Evolutionary conservation across 108 stramenopile species (phyloP), one percentile per base, ranked within the genome.

Genomic region (Fistulifera pelliculosa): DNA sequence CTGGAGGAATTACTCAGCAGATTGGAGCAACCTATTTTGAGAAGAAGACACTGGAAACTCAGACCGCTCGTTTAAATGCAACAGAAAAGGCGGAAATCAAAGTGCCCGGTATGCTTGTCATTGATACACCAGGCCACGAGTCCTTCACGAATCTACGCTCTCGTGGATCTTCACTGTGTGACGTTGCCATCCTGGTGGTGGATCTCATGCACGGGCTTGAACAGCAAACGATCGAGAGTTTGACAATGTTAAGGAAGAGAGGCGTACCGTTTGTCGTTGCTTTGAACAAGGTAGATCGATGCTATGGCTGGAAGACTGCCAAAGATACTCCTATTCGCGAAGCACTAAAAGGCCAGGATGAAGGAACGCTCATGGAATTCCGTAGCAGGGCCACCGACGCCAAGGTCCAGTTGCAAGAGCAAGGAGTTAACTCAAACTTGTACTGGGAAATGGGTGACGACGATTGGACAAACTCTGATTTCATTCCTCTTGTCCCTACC

Each of bases 141-240:
- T 89, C 95, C 13, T 99, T 99, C 63, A 79, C 93, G 21, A 99
- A 99, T 73, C 73, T 99, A 21, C 84, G 99, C 22, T 85, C 90
- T 24, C 84, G 99, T 35, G 99, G 99, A 15, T 96, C 93, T 18
- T 94, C 90, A 1, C 76, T 97, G 18, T 98, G 97, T 61, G 97
- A 99, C 84, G 93, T 99, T 22, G 99, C 99, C 18, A 96, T 99
- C 65, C 76, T 99, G 15, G 99, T 99, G 11, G 81, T 99, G 10
- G 99, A 99, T 86, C 85, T 99, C 48, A 99, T 99, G 99, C 97
- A 99, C 83, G 99, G 99, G 63, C 75, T 99, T 16, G 99, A 99
- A 85, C 99, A 92, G 51, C 97, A 98, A 64, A 99, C 99, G 2
- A 94, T 98, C 61, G 99, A 99, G 68, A 96, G 94, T 79, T 69